Evolutionary conservation across 192 early-diverging fungal genomes (phyloP), one percentile per base, ranked within the genome.

Genomic region (Chytriomyces sp.): DNA sequence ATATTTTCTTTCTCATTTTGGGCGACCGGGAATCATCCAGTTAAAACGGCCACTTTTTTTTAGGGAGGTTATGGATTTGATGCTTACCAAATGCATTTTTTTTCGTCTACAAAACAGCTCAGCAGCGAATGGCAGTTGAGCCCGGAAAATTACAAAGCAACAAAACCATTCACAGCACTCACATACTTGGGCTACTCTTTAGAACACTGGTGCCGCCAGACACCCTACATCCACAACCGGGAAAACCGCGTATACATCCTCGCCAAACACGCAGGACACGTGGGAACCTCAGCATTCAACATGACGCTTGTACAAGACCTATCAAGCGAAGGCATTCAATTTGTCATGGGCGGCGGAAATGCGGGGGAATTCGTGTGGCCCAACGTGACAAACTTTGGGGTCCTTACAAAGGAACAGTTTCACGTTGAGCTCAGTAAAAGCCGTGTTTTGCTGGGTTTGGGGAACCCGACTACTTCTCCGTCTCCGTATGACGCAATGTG

Each of bases 121-220:
- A 6, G 63, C 26, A 26, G 35, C 11, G 18, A 13, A 28, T 64
- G 63, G 63, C 35, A 43, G 18, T 26, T 64, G 63, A 43, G 11
- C 24, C 63, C 63, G 5, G 63, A 64, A 64, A 64, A 64, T 6
- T 64, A 64, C 63, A 16, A 23, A 11, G 20, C 63, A 1, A 28
- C 24, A 11, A 16, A 23, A 11, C 16, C 26, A 16, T 20, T 16
- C 11, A 28, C 35, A 3, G 2, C 2, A 20, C 26, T 16, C 63
- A 64, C 63, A 64, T 64, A 64, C 63, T 43, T 64, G 63, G 63
- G 63, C 13, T 64, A 64, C 35, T 28, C 24, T 43, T 13, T 64
- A 28, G 63, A 64, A 23, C 24, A 23, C 6, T 23, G 35, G 63
- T 64, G 63, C 35, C 11, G 24, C 24, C 63, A 64, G 6, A 64